Percentiles rank a stretch among this genome's conserved stretches.
phyloP scores from a whole-genome alignment of 768 basidiomycete species.

The Termitomyces sp. region DNA sequence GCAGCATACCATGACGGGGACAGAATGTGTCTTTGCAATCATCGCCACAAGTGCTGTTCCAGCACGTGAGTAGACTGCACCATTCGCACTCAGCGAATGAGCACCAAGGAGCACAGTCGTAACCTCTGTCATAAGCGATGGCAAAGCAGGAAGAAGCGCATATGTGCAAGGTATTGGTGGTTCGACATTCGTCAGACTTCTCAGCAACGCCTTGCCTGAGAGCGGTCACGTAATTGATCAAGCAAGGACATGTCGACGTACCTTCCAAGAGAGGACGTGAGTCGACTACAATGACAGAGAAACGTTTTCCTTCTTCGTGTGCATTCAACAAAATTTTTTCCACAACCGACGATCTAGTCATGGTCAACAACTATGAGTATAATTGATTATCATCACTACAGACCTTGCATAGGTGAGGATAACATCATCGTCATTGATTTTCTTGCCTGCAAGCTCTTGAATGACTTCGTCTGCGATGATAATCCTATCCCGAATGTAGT shows the following conservation, averaged over 20 bases:
- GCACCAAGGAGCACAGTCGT: constrained; percentile 88
- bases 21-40: constrained; percentile 85
- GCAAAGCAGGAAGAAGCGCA: constrained; percentile 81
- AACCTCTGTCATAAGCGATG: constrained; percentile 74
- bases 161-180: constrained; percentile 82
- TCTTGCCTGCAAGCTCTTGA: constrained; percentile 79
- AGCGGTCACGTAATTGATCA: not conserved
- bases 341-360: constrained; percentile 82
- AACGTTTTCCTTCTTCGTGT: constrained; percentile 64
- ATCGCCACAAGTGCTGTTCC: constrained; percentile 96
- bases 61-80: constrained; percentile 88
- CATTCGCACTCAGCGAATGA: constrained; percentile 92
- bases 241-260: constrained; percentile 14
- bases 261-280: constrained; percentile 95
- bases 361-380: not conserved
- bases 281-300: constrained; percentile 91
- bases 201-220: constrained; percentile 74
- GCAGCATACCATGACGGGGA: constrained; percentile 95
- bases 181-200: constrained; percentile 54
- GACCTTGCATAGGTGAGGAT: constrained; percentile 92
- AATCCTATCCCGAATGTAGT: constrained; percentile 92
- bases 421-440: constrained; percentile 92
- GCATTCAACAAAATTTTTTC: constrained; percentile 84
- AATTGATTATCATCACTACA: constrained; percentile 7
- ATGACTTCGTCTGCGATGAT: constrained; percentile 93